Conservation (phyloP, 345 rosid species). For the Linum tenue region DNA sequence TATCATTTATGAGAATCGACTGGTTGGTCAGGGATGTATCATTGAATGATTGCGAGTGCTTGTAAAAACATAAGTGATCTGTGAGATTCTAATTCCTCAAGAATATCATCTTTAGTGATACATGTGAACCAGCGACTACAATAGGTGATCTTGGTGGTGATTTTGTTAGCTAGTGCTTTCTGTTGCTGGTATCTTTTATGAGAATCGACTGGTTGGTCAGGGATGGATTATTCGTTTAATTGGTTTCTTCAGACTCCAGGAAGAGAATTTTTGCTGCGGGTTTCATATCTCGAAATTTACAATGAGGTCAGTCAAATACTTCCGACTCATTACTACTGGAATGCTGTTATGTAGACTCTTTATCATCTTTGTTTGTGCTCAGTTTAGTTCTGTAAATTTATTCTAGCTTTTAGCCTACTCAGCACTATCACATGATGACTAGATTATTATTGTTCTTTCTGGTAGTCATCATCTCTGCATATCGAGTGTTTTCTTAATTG, state of each 20-base stretch:
- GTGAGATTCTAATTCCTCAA: not conserved
- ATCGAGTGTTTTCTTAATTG: not conserved
- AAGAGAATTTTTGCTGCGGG: slow-evolving; percentile 93
- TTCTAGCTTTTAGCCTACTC: no score
- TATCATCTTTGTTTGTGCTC: no score
- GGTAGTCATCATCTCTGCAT: not conserved
- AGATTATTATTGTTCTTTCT: not conserved
- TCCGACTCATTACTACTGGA: not conserved
- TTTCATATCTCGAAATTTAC: slow-evolving; percentile 97
- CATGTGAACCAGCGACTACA: not conserved
- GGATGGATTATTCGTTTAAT: slow-evolving; percentile 15
- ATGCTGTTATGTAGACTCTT: no score
- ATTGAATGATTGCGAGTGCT: not conserved
- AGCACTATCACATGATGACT: no score
- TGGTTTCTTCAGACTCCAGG: slow-evolving; percentile 81
- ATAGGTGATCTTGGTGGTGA: not conserved
- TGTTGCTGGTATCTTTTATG: not conserved
- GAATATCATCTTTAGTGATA: not conserved
- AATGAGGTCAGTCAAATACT: slow-evolving; percentile 61
- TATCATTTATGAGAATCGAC: not conserved
- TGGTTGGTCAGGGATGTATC: slow-evolving; percentile 12
- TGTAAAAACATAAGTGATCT: not conserved
- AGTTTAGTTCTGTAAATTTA: no score
- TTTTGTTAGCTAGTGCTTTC: not conserved
- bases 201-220: slow-evolving; percentile 5